Evolutionary conservation across 495 filamentous ascomycete genomes (phyloP).

Genomic region (Sphaerosporella brunnea): DNA sequence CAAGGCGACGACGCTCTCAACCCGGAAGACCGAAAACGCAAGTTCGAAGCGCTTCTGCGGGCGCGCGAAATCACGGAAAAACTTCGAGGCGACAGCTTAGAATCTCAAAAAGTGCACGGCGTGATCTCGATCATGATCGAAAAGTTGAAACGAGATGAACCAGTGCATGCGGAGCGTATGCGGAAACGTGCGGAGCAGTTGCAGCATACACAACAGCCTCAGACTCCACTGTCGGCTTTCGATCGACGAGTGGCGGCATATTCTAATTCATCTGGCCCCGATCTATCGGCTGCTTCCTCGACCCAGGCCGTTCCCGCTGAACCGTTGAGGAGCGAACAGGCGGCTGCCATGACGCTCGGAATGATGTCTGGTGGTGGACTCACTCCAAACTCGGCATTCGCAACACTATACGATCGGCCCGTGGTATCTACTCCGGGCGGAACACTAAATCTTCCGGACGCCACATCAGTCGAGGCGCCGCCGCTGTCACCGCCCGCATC

Average conservation of each 20-base stretch:
- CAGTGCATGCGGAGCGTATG: not conserved
- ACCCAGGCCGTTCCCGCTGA: not conserved
- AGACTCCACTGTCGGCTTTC: not conserved
- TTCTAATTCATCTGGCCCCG: not conserved
- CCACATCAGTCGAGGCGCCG: not conserved
- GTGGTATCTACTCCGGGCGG: conserved; percentile 3
- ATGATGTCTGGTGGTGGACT: conserved; percentile 16
- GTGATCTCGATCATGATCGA: conserved; percentile 3
- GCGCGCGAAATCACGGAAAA: not conserved
- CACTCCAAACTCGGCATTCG: conserved; percentile 12
- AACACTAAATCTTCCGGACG: not conserved
- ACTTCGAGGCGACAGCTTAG: not conserved
- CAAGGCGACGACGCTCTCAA: not conserved
- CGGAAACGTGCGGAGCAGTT: not conserved
- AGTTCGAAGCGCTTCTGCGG: not conserved
- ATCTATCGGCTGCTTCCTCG: not conserved
- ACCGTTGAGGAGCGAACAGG: conserved; percentile 14
- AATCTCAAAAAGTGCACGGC: not conserved
- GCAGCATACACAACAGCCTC: not conserved
- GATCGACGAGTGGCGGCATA: not conserved
- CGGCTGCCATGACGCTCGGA: conserved; percentile 16
- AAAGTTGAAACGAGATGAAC: conserved; percentile 4
- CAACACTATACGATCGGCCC: conserved; percentile 15
- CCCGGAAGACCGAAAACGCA: not conserved
- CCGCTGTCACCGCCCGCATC: not conserved